Evolutionary conservation across 129 eudicot genomes (phyloP).

Genomic region (Flaveria robusta): DNA sequence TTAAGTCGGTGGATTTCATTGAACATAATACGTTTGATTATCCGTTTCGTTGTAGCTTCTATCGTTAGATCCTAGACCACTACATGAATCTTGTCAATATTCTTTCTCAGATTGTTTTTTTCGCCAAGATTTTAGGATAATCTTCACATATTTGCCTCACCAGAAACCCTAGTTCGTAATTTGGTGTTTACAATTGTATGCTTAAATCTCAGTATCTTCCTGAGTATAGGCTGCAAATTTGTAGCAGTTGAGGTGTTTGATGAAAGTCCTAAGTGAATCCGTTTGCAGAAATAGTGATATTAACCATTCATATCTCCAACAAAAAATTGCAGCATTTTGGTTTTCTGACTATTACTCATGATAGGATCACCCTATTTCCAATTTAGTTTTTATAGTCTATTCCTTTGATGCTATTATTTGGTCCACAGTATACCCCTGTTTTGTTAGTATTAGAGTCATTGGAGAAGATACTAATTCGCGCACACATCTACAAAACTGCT

Average conservation of each 20-base stretch:
- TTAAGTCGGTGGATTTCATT: background rate
- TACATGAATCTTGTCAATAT: background rate
- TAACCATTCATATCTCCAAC: background rate
- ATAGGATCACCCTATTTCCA: too few relatives aligned
- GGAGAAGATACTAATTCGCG: background rate
- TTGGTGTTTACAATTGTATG: too few relatives aligned
- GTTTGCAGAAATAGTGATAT: background rate
- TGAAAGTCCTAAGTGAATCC: slow-evolving; percentile 6
- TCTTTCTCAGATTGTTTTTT: background rate
- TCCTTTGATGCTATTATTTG: background rate
- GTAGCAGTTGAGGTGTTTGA: slow-evolving; percentile 16
- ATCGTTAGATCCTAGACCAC: background rate
- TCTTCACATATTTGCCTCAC: too few relatives aligned
- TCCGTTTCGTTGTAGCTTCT: background rate
- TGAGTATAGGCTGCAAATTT: background rate
- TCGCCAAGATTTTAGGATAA: too few relatives aligned
- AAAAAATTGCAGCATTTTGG: too few relatives aligned
- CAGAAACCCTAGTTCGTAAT: slow-evolving; percentile 14
- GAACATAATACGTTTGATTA: background rate
- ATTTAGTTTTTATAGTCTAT: background rate
- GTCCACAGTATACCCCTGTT: background rate
- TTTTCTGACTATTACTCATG: too few relatives aligned
- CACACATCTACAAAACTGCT: background rate
- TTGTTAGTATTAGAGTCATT: background rate
- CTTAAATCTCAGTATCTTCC: background rate